These are phyloP conservation scores for Bryoerythrophyllum caledonicum DNA, from an alignment of 225 moss, liverwort and hornwort species.

Conservation along the genomic window DNA sequence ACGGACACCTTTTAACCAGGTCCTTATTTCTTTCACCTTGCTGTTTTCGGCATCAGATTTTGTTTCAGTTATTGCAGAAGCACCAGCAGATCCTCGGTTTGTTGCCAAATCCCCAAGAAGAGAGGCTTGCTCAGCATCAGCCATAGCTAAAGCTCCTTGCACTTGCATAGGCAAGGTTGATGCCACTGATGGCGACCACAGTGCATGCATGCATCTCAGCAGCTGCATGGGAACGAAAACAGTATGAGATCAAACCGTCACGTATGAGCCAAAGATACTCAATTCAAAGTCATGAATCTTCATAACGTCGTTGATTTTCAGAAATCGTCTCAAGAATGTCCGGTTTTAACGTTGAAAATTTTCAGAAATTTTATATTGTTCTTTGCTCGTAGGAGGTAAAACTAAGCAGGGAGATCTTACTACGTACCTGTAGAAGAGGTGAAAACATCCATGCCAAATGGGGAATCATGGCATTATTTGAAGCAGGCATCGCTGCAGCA, in stretches of 20 bases:
- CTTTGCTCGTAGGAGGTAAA: not conserved
- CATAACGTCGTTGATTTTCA: not conserved
- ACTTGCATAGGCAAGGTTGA: constrained; percentile 66
- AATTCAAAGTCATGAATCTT: constrained; percentile 6
- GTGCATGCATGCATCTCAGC: constrained; percentile 89
- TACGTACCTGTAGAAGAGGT: constrained; percentile 75
- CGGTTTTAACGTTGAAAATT: not conserved
- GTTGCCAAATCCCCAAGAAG: constrained; percentile 71
- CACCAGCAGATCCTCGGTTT: constrained; percentile 49
- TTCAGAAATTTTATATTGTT: not conserved
- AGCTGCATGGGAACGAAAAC: constrained; percentile 51
- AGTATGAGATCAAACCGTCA: not conserved
- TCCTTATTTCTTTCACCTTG: constrained; percentile 80
- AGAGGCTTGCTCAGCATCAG: constrained; percentile 82
- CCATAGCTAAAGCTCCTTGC: constrained; percentile 86
- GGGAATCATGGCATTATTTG: constrained; percentile 58
- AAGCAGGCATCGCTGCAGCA: constrained; percentile 44
- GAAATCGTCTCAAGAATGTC: not conserved
- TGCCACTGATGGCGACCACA: constrained; percentile 81
- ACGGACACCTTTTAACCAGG: constrained; percentile 95
- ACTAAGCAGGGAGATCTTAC: not conserved
- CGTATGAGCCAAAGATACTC: not conserved
- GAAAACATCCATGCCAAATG: constrained; percentile 86
- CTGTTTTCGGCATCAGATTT: constrained; percentile 52
- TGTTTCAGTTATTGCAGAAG: constrained; percentile 50